Percentiles rank a stretch among this genome's conserved stretches.
These are phyloP conservation scores for Botrytis porri DNA, from an alignment of 2,329 filamentous ascomycete genomes.

Conservation along the genomic window DNA sequence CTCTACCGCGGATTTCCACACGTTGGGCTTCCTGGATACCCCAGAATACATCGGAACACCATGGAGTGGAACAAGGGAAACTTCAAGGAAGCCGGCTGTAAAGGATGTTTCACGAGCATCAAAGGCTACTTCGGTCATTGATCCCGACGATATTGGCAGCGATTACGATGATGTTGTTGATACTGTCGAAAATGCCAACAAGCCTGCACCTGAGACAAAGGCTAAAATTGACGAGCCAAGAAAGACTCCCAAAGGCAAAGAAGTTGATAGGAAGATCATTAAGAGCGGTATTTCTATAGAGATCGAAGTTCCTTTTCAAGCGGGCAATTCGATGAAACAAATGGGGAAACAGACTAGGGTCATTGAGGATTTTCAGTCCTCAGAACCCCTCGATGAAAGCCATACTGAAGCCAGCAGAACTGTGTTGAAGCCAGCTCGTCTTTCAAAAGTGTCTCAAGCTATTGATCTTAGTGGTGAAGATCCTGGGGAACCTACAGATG, in stretches of 20 bases:
- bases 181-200: neutral
- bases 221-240: neutral
- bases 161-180: neutral
- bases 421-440: neutral
- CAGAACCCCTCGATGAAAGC: neutral
- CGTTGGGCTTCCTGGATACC: conserved; percentile 19
- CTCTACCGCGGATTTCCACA: conserved; percentile 22
- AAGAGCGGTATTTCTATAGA: neutral
- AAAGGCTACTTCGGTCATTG: neutral
- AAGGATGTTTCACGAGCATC: neutral
- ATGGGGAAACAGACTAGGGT: neutral
- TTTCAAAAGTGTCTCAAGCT: neutral
- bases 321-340: neutral
- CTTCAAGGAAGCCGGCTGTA: neutral
- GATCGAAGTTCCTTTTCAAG: neutral
- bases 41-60: neutral
- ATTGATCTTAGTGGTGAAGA: neutral
- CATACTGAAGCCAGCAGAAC: neutral
- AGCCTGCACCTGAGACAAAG: neutral
- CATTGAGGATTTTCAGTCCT: neutral
- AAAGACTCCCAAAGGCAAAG: neutral
- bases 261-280: neutral
- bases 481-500: neutral
- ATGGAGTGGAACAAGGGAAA: neutral
- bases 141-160: neutral